These are phyloP conservation scores for Cyclostephanos tholiformis DNA, from an alignment of 108 stramenopile genomes.

Conservation along the genomic window DNA sequence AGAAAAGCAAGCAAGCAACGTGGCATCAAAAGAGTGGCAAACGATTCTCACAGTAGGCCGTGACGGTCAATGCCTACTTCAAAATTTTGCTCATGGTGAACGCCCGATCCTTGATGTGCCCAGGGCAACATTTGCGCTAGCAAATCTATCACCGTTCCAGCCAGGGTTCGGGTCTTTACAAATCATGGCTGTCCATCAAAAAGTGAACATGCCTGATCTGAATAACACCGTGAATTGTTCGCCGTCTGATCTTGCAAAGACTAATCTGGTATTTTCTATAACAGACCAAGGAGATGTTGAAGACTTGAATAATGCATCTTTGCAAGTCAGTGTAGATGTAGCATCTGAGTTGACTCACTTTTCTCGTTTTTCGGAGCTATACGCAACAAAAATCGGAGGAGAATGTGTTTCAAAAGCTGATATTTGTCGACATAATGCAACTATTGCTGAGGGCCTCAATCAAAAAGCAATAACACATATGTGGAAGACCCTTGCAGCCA, in stretches of 20 bases:
- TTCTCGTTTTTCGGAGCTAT: constrained; percentile 75
- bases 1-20: constrained; percentile 18
- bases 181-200: constrained; percentile 73
- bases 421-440: constrained; percentile 71
- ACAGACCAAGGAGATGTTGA: constrained; percentile 76
- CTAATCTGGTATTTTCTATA: constrained; percentile 60
- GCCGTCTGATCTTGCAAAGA: constrained; percentile 8
- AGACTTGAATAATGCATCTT: constrained; percentile 36
- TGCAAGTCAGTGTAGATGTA: constrained; percentile 51
- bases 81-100: constrained; percentile 72
- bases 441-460: constrained; percentile 62
- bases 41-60: constrained; percentile 78
- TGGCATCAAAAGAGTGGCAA: constrained; percentile 60
- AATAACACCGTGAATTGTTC: constrained; percentile 4
- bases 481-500: constrained; percentile 71
- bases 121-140: constrained; percentile 78
- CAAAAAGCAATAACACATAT: constrained; percentile 65
- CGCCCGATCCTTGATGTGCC: constrained; percentile 73
- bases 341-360: constrained; percentile 82
- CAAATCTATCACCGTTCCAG: constrained; percentile 86
- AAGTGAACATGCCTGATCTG: constrained; percentile 60
- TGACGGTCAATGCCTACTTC: constrained; percentile 78
- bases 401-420: constrained; percentile 58
- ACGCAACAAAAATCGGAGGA: constrained; percentile 59
- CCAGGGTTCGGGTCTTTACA: constrained; percentile 78